Base-by-base conservation (phyloP, 2,329 filamentous ascomycete species). In the Penicillium fuscoglaucum region DNA sequence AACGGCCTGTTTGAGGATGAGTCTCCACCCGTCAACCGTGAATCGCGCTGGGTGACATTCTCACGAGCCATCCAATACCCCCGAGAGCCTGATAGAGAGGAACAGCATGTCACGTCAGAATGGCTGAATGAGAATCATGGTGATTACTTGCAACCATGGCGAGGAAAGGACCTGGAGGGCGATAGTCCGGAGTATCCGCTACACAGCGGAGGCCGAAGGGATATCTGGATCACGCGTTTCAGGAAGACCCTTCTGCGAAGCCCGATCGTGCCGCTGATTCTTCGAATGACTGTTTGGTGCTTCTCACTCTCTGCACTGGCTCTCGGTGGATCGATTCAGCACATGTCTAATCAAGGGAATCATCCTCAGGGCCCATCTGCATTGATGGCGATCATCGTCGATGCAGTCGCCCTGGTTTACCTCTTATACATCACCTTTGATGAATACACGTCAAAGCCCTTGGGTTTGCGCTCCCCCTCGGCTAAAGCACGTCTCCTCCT, bases 401-500 rank as follows among this genome's bases (percentile, higher is more conserved):
- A 98, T 75, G 87, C 89, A 7, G 83, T 98, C 15, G 93, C 95
- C 3, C 83, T 98, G 58, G 86, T 93, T 3, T 99, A 98, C 76
- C 89, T 96, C 55, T 79, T 90, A 49, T 98, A 96, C 77, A 95
- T 98, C 78, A 96, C 93, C 26, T 96, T 88, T 78, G 95, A 99
- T 72, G 95, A 99, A 78, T 98, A 97, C 77, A 95, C 91, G 6
- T 91, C 91, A 31, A 96, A 96, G 72, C 95, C 96, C 24, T 81
- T 99, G 21, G 95, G 95, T 1, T 80, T 99, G 60, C 89, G 96
- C 44, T 88, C 87, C 7, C 87, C 91, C 10, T 87, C 87, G 57
- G 89, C 91, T 49, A 99, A 99, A 74, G 90, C 96, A 64, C 87
- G 90, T 15, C 85, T 99, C 50, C 90, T 98, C 60, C 85, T 99